These are phyloP conservation scores for Solanum tacnaense DNA, from an alignment of 257 asterid species.

Conservation along the genomic window DNA sequence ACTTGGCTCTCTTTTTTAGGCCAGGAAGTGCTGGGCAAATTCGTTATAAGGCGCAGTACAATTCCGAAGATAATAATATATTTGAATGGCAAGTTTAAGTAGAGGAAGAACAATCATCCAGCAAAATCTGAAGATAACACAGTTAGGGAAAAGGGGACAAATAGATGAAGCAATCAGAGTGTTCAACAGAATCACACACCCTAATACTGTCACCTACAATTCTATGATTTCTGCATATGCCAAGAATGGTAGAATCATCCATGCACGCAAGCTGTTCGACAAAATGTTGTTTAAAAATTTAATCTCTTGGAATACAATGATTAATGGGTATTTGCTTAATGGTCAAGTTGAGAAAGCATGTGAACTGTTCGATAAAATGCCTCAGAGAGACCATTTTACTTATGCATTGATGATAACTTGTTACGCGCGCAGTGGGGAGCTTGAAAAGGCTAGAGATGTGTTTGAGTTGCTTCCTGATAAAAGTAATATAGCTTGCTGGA, in stretches of 20 bases:
- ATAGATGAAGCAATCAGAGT: conserved; percentile 20
- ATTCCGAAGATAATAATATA: not conserved
- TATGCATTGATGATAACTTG: conserved; percentile 38
- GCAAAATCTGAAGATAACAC: conserved; percentile 21
- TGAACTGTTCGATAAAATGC: conserved; percentile 29
- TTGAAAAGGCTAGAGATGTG: conserved; percentile 19
- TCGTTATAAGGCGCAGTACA: not conserved
- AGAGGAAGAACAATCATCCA: conserved; percentile 5
- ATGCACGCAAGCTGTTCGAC: conserved; percentile 20
- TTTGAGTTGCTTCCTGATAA: conserved; percentile 25
- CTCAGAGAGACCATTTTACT: conserved; percentile 25
- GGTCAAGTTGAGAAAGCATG: conserved; percentile 16
- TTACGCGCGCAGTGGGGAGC: conserved; percentile 15
- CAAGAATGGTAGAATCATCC: conserved; percentile 17
- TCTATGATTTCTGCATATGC: conserved; percentile 33
- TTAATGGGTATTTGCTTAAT: conserved; percentile 12
- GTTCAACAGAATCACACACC: conserved; percentile 16
- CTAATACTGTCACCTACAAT: conserved; percentile 27
- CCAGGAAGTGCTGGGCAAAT: not conserved
- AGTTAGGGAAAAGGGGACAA: conserved; percentile 17
- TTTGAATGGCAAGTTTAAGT: not conserved
- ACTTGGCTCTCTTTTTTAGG: not conserved
- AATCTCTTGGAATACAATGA: conserved; percentile 28
- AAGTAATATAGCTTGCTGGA: conserved; percentile 30
- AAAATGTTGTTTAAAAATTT: conserved; percentile 12